Base-by-base conservation (phyloP, 495 filamentous ascomycete genomes). In the Glonium stellatum region DNA sequence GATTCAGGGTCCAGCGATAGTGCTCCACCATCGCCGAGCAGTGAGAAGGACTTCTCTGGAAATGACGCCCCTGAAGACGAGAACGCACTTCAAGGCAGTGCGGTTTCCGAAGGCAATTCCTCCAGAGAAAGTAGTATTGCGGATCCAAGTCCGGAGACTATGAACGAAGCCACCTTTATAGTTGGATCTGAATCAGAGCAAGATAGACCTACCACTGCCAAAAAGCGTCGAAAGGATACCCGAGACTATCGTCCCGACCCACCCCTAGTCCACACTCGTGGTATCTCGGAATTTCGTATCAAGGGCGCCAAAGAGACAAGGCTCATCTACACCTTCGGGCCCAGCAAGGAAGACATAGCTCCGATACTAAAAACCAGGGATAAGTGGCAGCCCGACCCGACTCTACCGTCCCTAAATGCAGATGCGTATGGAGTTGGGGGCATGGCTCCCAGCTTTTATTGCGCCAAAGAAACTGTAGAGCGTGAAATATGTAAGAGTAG, bases 401-500 rank as follows among this genome's bases (percentile, higher is more conserved):
- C 75, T 9, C 73, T 86, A 44, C 84, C 84, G 23, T 72, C 70
- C 35, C 75, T 78, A 18, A 48, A 44, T 15, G 63, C 74, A 5
- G 60, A 78, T 50, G 68, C 73, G 34, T 50, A 49, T 54, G 70
- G 62, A 21, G 49, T 39, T 37, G 67, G 64, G n/a, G 71, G 68
- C 12, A 60, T 76, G 56, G 69, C 72, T 41, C 71, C 77, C 50
- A 69, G 67, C n/a, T 79, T 77, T 55, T 80, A 76, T 11, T 64
- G 70, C 57, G 71, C 72, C 5, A 73, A 75, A 23, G 77, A 76
- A 44, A 73, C 74, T 47, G 31, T 74, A 36, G 58, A 73, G 39
- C 69, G 55, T 48, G 80, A 84, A 68, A 72, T 72, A 49, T 76
- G 73, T 0, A 60, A 62, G 13, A 76, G 74, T n/a, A 83, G 80